Conservation (phyloP, 2,329 filamentous ascomycete genomes). For the Trichocomaceae sp. region DNA sequence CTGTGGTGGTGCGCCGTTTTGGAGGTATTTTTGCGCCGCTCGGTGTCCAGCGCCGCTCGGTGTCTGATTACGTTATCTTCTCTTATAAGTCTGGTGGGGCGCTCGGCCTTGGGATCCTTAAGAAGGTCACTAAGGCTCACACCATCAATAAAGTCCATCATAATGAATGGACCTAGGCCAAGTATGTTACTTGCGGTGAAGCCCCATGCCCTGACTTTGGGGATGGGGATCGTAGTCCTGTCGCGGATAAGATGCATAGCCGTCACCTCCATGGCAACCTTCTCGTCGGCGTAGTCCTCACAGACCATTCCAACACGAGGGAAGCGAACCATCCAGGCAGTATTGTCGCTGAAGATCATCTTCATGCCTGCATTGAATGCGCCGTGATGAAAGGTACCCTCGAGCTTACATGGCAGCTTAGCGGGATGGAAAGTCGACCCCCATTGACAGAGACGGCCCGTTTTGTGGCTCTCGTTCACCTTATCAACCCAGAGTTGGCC, state of each 20-base stretch:
- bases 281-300: conserved; percentile 20
- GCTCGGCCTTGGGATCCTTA: neutral
- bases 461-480: neutral
- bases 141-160: conserved; percentile 3
- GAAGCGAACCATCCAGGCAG: conserved; percentile 22
- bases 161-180: neutral
- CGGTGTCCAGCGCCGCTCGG: no score
- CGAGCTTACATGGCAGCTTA: conserved; percentile 27
- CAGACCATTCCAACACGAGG: conserved; percentile 24
- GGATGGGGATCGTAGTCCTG: neutral
- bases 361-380: conserved; percentile 29
- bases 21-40: no score
- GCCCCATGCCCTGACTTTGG: neutral
- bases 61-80: no score
- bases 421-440: conserved; percentile 30
- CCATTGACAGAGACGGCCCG: conserved; percentile 17
- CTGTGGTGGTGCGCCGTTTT: no score
- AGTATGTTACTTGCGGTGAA: neutral
- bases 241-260: neutral
- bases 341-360: conserved; percentile 26
- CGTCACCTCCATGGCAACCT: conserved; percentile 4
- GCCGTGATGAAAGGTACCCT: conserved; percentile 27
- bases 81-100: neutral
- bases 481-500: conserved; percentile 4
- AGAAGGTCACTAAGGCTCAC: neutral